These are phyloP conservation scores for Alternaria sp. DNA, from an alignment of 2,329 filamentous ascomycete species.

Conservation along the genomic window DNA sequence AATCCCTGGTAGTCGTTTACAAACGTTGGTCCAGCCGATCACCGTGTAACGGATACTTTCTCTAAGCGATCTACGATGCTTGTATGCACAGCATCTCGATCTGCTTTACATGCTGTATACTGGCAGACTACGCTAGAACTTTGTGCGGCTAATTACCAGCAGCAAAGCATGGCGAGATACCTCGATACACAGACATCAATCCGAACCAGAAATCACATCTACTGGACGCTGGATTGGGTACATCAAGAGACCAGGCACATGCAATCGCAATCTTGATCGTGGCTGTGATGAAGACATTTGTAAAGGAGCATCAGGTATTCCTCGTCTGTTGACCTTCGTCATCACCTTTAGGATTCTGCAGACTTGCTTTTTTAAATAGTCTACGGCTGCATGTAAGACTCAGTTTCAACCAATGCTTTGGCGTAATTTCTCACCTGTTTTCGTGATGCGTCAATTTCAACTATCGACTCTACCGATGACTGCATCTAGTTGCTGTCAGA, in stretches of 20 bases:
- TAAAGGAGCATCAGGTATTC: background rate
- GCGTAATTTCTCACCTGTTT: background rate
- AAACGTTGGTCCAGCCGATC: slow-evolving; percentile 9
- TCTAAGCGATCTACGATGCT: slow-evolving; percentile 7
- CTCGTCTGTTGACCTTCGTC: background rate
- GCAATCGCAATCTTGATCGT: background rate
- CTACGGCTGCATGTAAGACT: background rate
- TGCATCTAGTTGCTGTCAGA: background rate
- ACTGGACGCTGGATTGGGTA: background rate
- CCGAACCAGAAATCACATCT: background rate
- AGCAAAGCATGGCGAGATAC: background rate
- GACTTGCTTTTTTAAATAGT: background rate
- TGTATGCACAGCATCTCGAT: slow-evolving; percentile 10
- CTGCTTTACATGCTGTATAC: slow-evolving; percentile 59
- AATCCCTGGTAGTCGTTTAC: background rate
- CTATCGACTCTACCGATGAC: background rate
- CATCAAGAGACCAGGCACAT: background rate
- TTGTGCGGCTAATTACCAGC: slow-evolving; percentile 73
- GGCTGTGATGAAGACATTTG: too few relatives aligned
- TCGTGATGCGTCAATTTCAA: background rate
- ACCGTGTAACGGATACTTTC: background rate
- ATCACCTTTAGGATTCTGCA: background rate
- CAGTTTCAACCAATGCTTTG: background rate
- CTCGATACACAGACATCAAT: background rate
- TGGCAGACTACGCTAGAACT: slow-evolving; percentile 65